These are phyloP conservation scores for Emiliania huxleyi DNA, from an alignment of 78 protist species.

Conservation along the genomic window DNA sequence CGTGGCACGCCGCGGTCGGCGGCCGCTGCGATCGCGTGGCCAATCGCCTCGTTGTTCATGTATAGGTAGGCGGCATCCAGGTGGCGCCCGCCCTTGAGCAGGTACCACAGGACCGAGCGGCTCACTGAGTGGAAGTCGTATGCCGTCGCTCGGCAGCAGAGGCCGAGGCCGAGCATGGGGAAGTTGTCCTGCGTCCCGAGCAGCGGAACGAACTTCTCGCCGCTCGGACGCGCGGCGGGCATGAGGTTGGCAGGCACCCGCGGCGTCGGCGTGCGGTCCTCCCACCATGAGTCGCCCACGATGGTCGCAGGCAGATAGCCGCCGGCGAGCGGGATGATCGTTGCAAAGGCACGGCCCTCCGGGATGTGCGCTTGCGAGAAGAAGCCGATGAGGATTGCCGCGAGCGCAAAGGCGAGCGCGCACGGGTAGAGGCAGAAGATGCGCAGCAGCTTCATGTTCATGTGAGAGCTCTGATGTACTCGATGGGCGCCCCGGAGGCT, in stretches of 20 bases:
- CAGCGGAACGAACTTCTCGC: not conserved
- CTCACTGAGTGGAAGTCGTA: not conserved
- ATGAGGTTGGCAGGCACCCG: not conserved
- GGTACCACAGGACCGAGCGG: conserved; percentile 34
- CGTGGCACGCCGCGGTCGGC: conserved; percentile 20
- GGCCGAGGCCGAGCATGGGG: conserved; percentile 23
- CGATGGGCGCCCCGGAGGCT: no score
- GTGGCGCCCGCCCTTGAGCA: conserved; percentile 29
- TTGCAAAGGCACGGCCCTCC: no score
- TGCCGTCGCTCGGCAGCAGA: conserved; percentile 36
- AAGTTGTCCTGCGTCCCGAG: not conserved
- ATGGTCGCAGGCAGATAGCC: no score
- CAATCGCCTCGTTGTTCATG: conserved; percentile 21
- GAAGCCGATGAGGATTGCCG: no score
- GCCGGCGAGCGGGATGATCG: no score
- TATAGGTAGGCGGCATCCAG: conserved; percentile 19
- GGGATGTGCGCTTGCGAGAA: no score
- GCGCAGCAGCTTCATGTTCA: no score
- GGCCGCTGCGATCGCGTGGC: conserved; percentile 8
- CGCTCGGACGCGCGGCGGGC: not conserved
- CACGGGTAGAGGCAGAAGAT: no score
- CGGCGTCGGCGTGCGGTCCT: not conserved
- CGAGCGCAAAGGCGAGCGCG: no score
- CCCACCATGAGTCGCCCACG: no score
- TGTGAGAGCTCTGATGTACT: no score